Evolutionary conservation across 148 eudicot species (phyloP), one percentile per base, ranked within the genome.

Genomic region (Oxyria digyna): DNA sequence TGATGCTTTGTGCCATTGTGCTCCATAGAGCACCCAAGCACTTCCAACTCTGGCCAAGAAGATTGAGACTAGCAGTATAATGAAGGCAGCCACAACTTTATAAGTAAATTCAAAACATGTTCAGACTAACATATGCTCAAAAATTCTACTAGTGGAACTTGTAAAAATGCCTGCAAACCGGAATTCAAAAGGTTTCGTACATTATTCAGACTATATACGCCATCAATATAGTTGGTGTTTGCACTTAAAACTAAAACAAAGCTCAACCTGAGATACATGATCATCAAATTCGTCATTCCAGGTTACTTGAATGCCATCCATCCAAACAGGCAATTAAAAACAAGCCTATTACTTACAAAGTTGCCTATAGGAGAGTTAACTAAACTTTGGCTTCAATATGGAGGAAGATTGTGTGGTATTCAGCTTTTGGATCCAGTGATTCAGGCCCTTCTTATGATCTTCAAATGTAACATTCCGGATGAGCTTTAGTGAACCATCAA

Each of bases 401-500:
- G 74, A 35, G 1, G 55, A 41, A 62, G 68, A 14, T 23, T 62
- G 27, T 13, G 74, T 42, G 14, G 27, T 48, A 21, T 23, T 62
- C 2, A 59, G 74, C 68, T 62, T 62, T 43, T 71, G 83, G 45
- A 88, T 79, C 86, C 88, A 81, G 70, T 77, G 84, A 49, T 64
- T 77, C 49, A 78, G 77, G 3, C 87, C 83, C 73, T 77, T 84
- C 71, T 81, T 81, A 49, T 76, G 83, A 75, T 79, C 79, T 45
- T 76, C 80, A 67, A 71, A 77, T 24, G 68, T 72, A 38, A 80
- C 67, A 27, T 67, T 74, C 42, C 68, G 76, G 41, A 78, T 77
- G 55, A 78, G 48, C 68, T 84, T 77, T 57, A 87, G 78, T 70
- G 84, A 80, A 33, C 91, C 96, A 68, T 81, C 86, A 14, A 46